Percentiles rank a stretch among this genome's conserved stretches.
phyloP scores from a whole-genome alignment of 2,329 filamentous ascomycete species.

The Epichloe uncinata region DNA sequence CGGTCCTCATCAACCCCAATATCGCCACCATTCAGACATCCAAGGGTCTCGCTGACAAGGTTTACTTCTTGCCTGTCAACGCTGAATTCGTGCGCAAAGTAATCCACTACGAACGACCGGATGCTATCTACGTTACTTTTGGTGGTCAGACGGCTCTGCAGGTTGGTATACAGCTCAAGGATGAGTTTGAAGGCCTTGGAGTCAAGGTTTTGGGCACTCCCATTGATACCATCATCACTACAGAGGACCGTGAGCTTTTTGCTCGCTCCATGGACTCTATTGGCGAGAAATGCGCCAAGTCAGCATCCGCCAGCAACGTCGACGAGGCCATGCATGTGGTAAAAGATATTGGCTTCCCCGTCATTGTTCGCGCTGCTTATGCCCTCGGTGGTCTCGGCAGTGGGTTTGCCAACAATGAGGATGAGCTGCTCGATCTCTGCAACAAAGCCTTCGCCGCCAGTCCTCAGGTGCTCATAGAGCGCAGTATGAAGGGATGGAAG shows the following conservation, averaged over 20 bases:
- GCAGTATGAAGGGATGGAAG: conserved; percentile 99
- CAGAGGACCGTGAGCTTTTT: conserved; percentile 94
- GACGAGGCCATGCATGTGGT: conserved; percentile 84
- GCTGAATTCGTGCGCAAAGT: conserved; percentile 96
- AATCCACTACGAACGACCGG: conserved; percentile 84
- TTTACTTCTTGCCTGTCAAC: conserved; percentile 95
- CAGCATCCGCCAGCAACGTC: conserved; percentile 76
- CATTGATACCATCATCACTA: conserved; percentile 96
- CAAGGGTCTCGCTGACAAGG: conserved; percentile 93
- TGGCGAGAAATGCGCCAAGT: conserved; percentile 94
- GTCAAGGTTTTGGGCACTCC: conserved; percentile 93
- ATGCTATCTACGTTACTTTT: conserved; percentile 96
- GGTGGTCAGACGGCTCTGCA: conserved; percentile 95
- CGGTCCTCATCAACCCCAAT: conserved; percentile 95
- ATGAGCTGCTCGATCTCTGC: conserved; percentile 75
- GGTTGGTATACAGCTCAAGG: conserved; percentile 93
- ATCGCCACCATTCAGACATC: conserved; percentile 98
- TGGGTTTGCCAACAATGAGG: conserved; percentile 84
- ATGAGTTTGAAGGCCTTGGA: conserved; percentile 85
- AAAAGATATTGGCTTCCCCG: conserved; percentile 84
- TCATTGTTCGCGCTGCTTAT: conserved; percentile 94
- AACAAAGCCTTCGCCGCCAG: conserved; percentile 90
- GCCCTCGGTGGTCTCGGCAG: conserved; percentile 89
- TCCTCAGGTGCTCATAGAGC: conserved; percentile 91
- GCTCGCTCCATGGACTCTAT: conserved; percentile 98